Evolutionary conservation across 2,329 filamentous ascomycete genomes (phyloP), one percentile per base, ranked within the genome.

Genomic region (Macrophomina phaseolina): DNA sequence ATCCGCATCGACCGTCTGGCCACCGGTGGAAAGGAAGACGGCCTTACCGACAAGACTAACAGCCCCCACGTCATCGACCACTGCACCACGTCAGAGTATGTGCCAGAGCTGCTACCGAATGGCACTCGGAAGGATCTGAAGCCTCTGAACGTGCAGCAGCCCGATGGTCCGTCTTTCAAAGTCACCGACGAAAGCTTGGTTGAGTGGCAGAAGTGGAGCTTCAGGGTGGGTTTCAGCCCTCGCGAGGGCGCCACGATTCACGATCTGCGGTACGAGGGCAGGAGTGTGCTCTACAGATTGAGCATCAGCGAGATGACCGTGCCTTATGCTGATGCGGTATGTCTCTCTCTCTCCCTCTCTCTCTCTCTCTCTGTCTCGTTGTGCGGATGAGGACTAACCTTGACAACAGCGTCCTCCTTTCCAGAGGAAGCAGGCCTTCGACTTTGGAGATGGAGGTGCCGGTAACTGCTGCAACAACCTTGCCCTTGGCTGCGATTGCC

Each of bases 121-220:
- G 80, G 77, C 5, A 68, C 73, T 1, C 72, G 81, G 23, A 76
- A 78, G 52, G 80, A 82, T 65, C 72, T 82, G 16, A 92, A 91
- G 77, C 90, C 90, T 5, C 85, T 93, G 73, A 87, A 92, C 70
- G 88, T 94, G 53, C 83, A 87, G 1, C 91, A 94, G 69, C 87
- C 87, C 0, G 86, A 91, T 36, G 90, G 90, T 0, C 84, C 89
- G 0, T 90, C 87, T 1, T 92, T 93, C 77, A 81, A 78, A 0
- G 82, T 91, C 9, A 79, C 75, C 1, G 76, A 81, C 32, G 77
- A 81, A 34, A 78, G 76, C 16, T 70, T 81, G 4, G 76, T 83
- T 11, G 77, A 82, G 49, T 83, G 81, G 81, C 80, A 83, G 71
- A 82, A 82, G 70, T 83, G 81, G 81, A 66, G 76, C 28, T 78